Evolutionary conservation across 192 early-diverging fungal genomes (phyloP), one percentile per base, ranked within the genome.

Genomic region (Jimgerdemannia lactiflua): DNA sequence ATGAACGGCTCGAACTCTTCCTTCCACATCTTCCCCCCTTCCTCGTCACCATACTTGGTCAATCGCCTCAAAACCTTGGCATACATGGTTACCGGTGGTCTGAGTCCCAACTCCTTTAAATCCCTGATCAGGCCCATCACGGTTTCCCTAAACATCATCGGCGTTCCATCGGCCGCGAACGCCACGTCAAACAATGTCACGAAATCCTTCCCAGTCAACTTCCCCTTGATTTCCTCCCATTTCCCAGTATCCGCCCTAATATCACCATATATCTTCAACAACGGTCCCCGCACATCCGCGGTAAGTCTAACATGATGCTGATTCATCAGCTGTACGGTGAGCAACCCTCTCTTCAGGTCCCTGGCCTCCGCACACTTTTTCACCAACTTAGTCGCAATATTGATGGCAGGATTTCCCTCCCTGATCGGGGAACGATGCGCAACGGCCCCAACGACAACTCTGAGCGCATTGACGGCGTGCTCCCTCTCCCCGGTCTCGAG

Each of bases 121-220:
- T 82, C 81, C 2, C 74, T 19, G 19, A 82, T 42, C 14, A 82
- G 44, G 4, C 42, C 41, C 42, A 79, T 44, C 4, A 70, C 77
- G 3, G 20, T 29, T 11, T 73, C 63, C 18, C 67, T 64, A 29
- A 79, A 82, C 3, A 29, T 20, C 4, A 42, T 17, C 2, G 71
- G 39, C 3, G 59, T 17, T 3, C 42, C 66, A 3, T 75, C 70
- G 39, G 19, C 42, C 10, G 54, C 39, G 63, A 79, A 70, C 8
- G 75, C 70, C 10, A 72, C 43, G 9, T 78, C 79, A 59, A 71
- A 73, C 29, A 82, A 66, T 10, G 65, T 69, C 4, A n/a, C 39
- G 64, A 71, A 82, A 4, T 43, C 49, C 2, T 14, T 14, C 3
- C 49, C 19, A 42, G 29, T 29, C 6, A 67, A 10, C 3, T 65